Evolutionary conservation across 257 asterid genomes (phyloP), one percentile per base, ranked within the genome.

Genomic region (Nicotiana paniculata): DNA sequence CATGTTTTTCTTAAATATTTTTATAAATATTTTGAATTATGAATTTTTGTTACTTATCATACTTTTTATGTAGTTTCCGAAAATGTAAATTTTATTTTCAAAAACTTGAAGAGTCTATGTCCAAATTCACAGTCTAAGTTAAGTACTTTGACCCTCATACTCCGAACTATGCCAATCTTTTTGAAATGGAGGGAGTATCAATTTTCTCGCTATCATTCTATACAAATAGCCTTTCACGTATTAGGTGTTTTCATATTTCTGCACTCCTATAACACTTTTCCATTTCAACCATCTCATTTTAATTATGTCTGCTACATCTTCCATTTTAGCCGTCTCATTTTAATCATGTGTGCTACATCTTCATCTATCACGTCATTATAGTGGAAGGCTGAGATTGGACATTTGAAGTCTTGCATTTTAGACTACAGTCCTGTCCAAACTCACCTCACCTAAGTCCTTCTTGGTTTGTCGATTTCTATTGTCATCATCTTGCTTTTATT

Each of bases 401-500:
- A 72, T 24, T 1, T 72, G 78, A 72, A 24, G 78, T 72, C 37
- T 72, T 72, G 78, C 61, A 72, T 72, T 72, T 24, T 58, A 43
- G 12, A 24, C 61, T 46, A 46, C 13, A 72, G 21, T 72, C 59
- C 48, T 2, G 37, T 43, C 61, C 78, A 24, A 72, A 43, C 37
- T 72, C 77, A 39, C 53, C 24, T 39, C 58, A 39, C 59, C 12
- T 43, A 5, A 32, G 6, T 21, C 58, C 58, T 70, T 43, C 51
- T 43, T 43, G 51, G 51, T 43, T 43, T 43, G 51, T 9, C 3
- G 3, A 43, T 43, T 43, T 9, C 51, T 43, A 12, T 46, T 24
- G 78, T 46, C 59, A 72, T 24, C 26, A 30, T 80, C 63, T 86
- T 86, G 51, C 51, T 43, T 43, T 9, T 43, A 43, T 43, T 43